Base-by-base conservation (phyloP, 192 early-diverging fungal species). In the Backusella westeae region DNA sequence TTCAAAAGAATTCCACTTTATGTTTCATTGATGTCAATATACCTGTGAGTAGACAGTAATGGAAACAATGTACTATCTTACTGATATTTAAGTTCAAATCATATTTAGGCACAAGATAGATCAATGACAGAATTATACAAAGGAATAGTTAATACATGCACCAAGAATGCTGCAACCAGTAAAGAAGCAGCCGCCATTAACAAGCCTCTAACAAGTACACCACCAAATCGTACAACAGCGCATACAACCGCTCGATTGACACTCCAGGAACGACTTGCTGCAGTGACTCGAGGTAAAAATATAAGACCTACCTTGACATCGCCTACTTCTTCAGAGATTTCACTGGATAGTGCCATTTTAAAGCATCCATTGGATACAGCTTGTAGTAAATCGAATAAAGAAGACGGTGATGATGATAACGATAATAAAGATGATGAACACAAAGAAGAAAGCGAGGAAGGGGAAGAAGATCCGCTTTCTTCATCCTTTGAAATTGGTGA, bases 1-100 rank as follows among this genome's bases (percentile, higher is more conserved):
- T 96, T 32, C 90, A 91, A 70, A 90, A 93, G 79, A 97, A 95
- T 78, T 79, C 83, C 32, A 91, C 90, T 67, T 74, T 97, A 49
- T 89, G 90, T n/a, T 89, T 87, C 70, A 78, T 97, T 39, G 93
- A 95, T 73, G 76, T 97, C 70, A 89, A 83, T 53, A 82, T 89
- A 15, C 86, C 82, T 34, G 84, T 83, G 73, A 77, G 83, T 80
- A 63, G 26, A 32, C 12, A 29, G 23, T 49, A 49, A 14, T 4
- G 12, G 17, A 29, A 9, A 26, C 10, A 26, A 71, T 63, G 4
- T 63, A 63, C 56, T 14, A 12, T 12, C 3, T 63, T 63, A 63
- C 56, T 63, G 26, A 63, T 63, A 29, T 14, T 12, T 9, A 8
- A n/a, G 68, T 68, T 42, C 12, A 46, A 66, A 15, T 69, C 15